A percentile compares a stretch with the other conserved stretches of the same genome.
Evolutionary conservation across 352 stramenopile genomes (phyloP).

Genomic region (Phytopythium boreale): DNA sequence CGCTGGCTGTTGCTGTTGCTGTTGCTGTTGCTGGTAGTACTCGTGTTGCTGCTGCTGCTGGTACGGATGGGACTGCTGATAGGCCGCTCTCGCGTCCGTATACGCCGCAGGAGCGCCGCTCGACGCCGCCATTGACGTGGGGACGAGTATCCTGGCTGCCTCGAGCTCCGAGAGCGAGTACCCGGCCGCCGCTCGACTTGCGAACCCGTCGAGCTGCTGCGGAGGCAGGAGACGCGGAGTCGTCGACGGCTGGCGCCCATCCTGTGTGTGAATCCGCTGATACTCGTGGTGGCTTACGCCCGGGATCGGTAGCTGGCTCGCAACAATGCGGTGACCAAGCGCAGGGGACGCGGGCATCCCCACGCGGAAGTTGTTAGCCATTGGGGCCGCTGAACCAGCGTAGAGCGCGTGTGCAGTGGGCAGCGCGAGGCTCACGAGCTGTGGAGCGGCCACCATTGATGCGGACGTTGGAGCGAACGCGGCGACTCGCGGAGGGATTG

Average conservation of each 20-base stretch:
- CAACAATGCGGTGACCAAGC: not conserved
- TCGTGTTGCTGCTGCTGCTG: not conserved
- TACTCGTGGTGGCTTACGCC: not conserved
- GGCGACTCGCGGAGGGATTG: not conserved
- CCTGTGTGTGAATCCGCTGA: not conserved
- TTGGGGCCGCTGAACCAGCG: not conserved
- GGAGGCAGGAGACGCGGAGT: not conserved
- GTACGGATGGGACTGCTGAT: not conserved
- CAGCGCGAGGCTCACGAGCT: not conserved
- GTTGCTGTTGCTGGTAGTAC: not conserved
- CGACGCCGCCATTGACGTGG: constrained; percentile 4
- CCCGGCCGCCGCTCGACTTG: constrained; percentile 3
- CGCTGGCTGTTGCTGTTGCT: not conserved
- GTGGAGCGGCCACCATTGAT: not conserved
- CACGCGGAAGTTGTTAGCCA: not conserved
- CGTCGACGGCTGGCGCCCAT: not conserved
- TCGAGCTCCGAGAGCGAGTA: constrained; percentile 34
- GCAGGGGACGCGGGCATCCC: not conserved
- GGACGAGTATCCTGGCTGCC: constrained; percentile 25
- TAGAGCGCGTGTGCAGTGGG: constrained; percentile 4
- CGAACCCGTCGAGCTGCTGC: not conserved
- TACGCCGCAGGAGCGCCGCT: not conserved
- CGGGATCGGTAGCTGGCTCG: not conserved
- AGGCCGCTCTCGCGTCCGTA: not conserved
- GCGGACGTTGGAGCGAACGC: not conserved